Percentiles rank a stretch among this genome's conserved stretches.
Conservation (phyloP, 306 rosid genomes). For the Senna tora region DNA sequence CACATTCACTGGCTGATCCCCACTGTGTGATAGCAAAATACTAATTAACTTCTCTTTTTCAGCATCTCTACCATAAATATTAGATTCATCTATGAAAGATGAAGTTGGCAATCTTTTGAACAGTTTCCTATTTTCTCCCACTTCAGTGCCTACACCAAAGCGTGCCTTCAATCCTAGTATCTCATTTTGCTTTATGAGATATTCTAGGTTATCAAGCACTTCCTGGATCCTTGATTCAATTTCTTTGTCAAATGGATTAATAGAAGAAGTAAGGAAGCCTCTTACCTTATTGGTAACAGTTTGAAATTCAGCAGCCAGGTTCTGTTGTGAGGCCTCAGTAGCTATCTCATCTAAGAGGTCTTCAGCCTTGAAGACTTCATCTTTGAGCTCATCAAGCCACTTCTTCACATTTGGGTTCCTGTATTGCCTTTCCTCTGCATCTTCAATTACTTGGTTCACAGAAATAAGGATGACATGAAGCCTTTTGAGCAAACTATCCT, state of each 20-base stretch:
- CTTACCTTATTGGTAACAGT: not conserved
- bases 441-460: not conserved
- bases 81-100: not conserved
- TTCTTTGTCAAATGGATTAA: not conserved
- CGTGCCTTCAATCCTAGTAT: not conserved
- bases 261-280: not conserved
- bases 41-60: not conserved
- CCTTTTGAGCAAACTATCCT: not conserved
- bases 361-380: not conserved
- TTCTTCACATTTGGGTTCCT: not conserved
- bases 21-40: not conserved
- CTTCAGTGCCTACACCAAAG: not conserved
- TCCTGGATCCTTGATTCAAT: not conserved
- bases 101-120: not conserved
- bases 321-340: not conserved
- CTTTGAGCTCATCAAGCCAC: constrained; percentile 4
- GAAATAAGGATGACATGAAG: not conserved
- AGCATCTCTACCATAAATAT: not conserved
- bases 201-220: not conserved
- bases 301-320: not conserved
- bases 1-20: not conserved
- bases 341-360: not conserved
- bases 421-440: constrained; percentile 10
- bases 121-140: not conserved
- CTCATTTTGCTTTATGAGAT: not conserved